Evolutionary conservation across 2,329 filamentous ascomycete species (phyloP).

Genomic region (Ophiostoma ulmi): DNA sequence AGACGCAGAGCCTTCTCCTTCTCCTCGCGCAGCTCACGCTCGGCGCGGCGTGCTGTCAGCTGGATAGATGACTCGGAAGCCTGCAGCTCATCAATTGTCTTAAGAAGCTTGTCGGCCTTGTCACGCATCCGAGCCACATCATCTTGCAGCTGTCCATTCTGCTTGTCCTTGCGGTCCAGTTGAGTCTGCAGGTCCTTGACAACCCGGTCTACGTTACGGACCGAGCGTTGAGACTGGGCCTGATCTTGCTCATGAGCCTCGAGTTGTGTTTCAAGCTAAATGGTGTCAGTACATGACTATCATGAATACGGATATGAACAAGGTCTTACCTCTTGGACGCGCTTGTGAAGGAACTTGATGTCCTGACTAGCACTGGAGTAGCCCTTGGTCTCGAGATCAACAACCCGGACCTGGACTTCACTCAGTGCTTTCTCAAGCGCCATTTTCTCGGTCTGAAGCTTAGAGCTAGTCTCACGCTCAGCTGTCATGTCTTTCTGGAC

Average conservation of each 20-base stretch:
- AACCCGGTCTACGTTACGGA: conserved; percentile 86
- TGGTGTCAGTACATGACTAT: conserved; percentile 18
- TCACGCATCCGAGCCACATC: conserved; percentile 82
- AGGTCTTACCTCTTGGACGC: conserved; percentile 80
- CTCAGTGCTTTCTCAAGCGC: conserved; percentile 83
- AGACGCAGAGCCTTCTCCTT: conserved; percentile 72
- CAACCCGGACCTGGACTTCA: conserved; percentile 80
- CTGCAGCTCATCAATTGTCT: conserved; percentile 91
- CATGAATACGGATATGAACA: neutral
- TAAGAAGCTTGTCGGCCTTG: conserved; percentile 82
- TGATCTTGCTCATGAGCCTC: conserved; percentile 76
- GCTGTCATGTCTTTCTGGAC: conserved; percentile 86
- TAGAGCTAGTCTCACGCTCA: conserved; percentile 75
- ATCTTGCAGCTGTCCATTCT: conserved; percentile 71
- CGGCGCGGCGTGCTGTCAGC: conserved; percentile 74
- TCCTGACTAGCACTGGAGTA: conserved; percentile 93
- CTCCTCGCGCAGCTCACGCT: conserved; percentile 86
- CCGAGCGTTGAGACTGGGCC: conserved; percentile 75
- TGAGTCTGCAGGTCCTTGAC: conserved; percentile 91
- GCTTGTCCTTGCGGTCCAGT: conserved; percentile 88
- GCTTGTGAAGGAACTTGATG: conserved; percentile 87
- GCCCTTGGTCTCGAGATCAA: conserved; percentile 94
- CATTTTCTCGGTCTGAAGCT: conserved; percentile 85
- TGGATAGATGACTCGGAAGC: conserved; percentile 77
- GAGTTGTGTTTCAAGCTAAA: conserved; percentile 78